Conservation (phyloP, 257 asterid species). For the Salvia hispanica region DNA sequence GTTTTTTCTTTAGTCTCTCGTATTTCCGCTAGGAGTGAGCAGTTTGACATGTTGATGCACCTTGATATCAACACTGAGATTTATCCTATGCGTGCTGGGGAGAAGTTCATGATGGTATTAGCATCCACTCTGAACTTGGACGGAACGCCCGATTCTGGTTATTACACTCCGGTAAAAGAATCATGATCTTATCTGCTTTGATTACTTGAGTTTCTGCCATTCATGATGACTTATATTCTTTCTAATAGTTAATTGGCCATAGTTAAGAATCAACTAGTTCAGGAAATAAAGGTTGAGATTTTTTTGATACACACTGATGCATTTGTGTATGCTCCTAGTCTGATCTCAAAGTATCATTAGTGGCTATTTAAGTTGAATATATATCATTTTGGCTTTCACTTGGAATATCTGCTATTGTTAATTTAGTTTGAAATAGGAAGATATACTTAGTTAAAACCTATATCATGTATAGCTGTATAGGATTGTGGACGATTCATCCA, state of each 20-base stretch:
- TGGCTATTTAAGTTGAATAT: slow-evolving; percentile 5
- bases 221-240: neutral
- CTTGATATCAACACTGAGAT: slow-evolving; percentile 79
- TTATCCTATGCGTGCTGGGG: slow-evolving; percentile 73
- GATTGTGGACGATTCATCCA: neutral
- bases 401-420: neutral
- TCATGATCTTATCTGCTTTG: slow-evolving; percentile 11
- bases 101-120: slow-evolving; percentile 83
- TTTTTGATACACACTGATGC: neutral
- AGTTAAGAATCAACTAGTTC: neutral
- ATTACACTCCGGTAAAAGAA: too few relatives aligned
- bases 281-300: neutral
- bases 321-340: neutral
- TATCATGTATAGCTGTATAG: too few relatives aligned
- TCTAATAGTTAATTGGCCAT: neutral
- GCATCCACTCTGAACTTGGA: slow-evolving; percentile 93
- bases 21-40: slow-evolving; percentile 81
- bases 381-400: too few relatives aligned
- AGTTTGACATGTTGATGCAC: slow-evolving; percentile 77
- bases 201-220: slow-evolving; percentile 14
- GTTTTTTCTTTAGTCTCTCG: too few relatives aligned
- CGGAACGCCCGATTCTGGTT: slow-evolving; percentile 88
- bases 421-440: neutral
- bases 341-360: neutral
- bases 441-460: neutral